A percentile compares a stretch with the other conserved stretches of the same genome.
Conservation (phyloP, 176 grass and related monocot species). For the Cymbopogon citratus region DNA sequence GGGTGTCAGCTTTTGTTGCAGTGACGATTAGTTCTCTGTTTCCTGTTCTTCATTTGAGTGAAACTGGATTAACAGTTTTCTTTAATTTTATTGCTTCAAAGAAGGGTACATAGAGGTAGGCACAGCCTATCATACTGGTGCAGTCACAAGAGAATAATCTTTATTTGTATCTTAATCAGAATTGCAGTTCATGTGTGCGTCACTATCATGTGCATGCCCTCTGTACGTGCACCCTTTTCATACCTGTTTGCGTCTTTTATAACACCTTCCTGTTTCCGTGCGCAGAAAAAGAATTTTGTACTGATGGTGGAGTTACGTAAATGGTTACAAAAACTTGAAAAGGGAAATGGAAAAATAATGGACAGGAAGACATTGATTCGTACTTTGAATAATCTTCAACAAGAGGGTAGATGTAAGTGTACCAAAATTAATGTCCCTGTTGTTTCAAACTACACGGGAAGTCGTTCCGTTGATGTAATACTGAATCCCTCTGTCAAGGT, state of each 20-base stretch:
- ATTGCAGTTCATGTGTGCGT: too few relatives aligned
- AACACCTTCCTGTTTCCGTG: background rate
- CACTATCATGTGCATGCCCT: too few relatives aligned
- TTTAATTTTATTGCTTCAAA: too few relatives aligned
- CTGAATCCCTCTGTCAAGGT: conserved; percentile 62
- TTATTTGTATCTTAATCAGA: too few relatives aligned
- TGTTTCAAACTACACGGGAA: conserved; percentile 61
- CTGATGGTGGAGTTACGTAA: conserved; percentile 68
- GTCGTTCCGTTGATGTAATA: conserved; percentile 69
- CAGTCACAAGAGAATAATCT: background rate
- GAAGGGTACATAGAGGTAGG: background rate
- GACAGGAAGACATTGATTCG: conserved; percentile 69
- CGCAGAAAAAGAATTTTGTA: conserved; percentile 74
- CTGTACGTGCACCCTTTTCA: background rate
- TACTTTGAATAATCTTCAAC: conserved; percentile 79
- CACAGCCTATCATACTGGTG: background rate
- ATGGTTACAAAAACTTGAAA: conserved; percentile 64
- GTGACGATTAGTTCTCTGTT: background rate
- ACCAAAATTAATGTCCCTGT: conserved; percentile 72
- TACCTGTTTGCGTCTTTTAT: background rate
- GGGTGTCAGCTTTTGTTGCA: background rate
- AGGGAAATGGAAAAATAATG: conserved; percentile 66
- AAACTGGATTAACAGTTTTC: background rate
- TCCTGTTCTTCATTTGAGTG: background rate
- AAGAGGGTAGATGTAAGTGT: conserved; percentile 72